Base-by-base conservation (phyloP, 768 basidiomycete species). In the Rhodocollybia butyracea region DNA sequence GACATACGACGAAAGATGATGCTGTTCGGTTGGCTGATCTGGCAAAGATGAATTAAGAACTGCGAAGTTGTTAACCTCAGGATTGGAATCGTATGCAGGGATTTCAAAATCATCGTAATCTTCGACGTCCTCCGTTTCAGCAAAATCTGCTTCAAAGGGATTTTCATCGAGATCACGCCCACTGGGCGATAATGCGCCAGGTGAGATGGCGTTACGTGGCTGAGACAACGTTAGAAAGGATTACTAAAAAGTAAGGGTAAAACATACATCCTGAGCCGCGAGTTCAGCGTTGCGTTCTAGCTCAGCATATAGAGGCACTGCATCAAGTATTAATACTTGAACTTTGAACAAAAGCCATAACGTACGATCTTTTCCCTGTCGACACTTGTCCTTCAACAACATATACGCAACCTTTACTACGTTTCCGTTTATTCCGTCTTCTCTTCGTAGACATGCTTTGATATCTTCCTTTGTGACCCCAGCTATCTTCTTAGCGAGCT, bases 341-440 rank as follows among this genome's bases (percentile, higher is more conserved):
- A 45, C 10, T n/a, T 46, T 32, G 34, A 34, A 15, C 42, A 46
- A 30, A 43, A 54, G 5, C 32, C 6, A 46, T 19, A 12, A 78
- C 93, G 78, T 63, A 96, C 94, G 73, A 67, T 94, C 92, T 68
- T 88, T 83, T 5, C 93, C 86, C 51, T 89, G 78, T 36, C 94
- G 75, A 61, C 85, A 78, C 73, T 94, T 94, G 65, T 99, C 96
- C 55, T 93, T 78, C 42, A 97, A 76, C 3, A 99, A 77, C 83
- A 94, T 85, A 70, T 98, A 99, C 0, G 96, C 94, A 6, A 99
- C 94, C 71, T 97, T 95, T 66, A 98, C 88, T 52, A 92, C 87
- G 66, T 98, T 97, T 36, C 94, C 91, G 57, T 88, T 85, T 39
- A 83, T 78, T 0, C 91, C 94, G 59, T 95, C 93, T 51, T 94